Conservation (phyloP, 164 flowering plant species). For the Buxus sempervirens region DNA sequence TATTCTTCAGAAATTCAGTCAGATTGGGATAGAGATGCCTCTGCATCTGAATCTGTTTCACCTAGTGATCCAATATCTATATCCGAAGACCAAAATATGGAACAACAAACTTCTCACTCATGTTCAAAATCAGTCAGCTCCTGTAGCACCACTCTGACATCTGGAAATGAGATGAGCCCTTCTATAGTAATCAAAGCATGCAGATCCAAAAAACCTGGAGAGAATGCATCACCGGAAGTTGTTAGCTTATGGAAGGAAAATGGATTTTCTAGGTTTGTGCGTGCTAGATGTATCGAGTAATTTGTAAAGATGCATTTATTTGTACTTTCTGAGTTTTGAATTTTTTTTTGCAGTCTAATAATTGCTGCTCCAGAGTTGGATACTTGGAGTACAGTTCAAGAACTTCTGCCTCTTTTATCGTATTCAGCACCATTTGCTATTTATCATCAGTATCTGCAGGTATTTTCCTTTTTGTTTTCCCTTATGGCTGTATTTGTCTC, state of each 20-base stretch:
- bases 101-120: constrained; percentile 30
- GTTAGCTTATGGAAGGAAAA: constrained; percentile 70
- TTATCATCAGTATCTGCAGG: constrained; percentile 93
- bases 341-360: constrained; percentile 55
- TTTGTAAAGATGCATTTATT: constrained; percentile 1
- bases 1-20: constrained; percentile 12
- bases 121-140: constrained; percentile 16
- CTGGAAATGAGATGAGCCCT: constrained; percentile 30
- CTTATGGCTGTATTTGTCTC: not conserved
- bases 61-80: constrained; percentile 12
- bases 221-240: constrained; percentile 50
- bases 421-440: constrained; percentile 90
- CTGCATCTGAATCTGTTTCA: constrained; percentile 4
- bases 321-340: constrained; percentile 5
- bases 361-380: constrained; percentile 89
- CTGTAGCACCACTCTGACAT: constrained; percentile 25
- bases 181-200: constrained; percentile 23
- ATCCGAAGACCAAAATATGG: constrained; percentile 13
- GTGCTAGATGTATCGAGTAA: not conserved
- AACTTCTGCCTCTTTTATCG: constrained; percentile 71
- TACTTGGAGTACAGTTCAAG: constrained; percentile 62
- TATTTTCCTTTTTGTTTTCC: constrained; percentile 15
- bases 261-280: constrained; percentile 78
- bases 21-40: constrained; percentile 16
- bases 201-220: constrained; percentile 69